These are phyloP conservation scores for Barnettozyma hawaiiensis DNA, from an alignment of 1,139 yeast species.

Conservation along the genomic window DNA sequence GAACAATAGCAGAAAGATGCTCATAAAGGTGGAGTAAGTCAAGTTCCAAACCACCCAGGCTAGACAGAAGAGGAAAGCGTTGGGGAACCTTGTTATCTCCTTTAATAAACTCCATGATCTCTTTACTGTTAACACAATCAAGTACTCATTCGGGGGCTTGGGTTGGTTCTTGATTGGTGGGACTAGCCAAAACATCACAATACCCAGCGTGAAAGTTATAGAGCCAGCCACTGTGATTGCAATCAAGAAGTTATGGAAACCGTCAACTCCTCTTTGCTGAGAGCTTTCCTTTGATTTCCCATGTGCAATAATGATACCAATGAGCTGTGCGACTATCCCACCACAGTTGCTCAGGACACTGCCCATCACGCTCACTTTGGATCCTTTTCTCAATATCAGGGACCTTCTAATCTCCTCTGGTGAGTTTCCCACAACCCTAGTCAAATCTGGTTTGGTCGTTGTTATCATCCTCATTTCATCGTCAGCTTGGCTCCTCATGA, in stretches of 20 bases:
- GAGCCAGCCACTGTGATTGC: slow-evolving; percentile 41
- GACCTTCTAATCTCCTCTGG: slow-evolving; percentile 30
- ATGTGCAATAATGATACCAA: slow-evolving; percentile 39
- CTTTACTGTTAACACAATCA: slow-evolving; percentile 29
- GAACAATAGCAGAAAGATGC: slow-evolving; percentile 37
- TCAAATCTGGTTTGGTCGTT: slow-evolving; percentile 12
- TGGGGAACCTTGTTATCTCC: slow-evolving; percentile 32
- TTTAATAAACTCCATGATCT: slow-evolving; percentile 29
- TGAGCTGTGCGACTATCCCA: slow-evolving; percentile 36
- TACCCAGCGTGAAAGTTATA: slow-evolving; percentile 31
- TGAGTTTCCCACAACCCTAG: slow-evolving; percentile 19
- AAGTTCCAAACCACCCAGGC: slow-evolving; percentile 45
- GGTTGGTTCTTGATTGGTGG: slow-evolving; percentile 33
- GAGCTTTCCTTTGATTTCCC: slow-evolving; percentile 23
- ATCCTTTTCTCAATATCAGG: slow-evolving; percentile 33
- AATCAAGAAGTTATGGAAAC: slow-evolving; percentile 35
- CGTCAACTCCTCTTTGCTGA: slow-evolving; percentile 28
- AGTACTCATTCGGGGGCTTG: slow-evolving; percentile 28
- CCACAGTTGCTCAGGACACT: slow-evolving; percentile 37
- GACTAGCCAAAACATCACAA: slow-evolving; percentile 30
- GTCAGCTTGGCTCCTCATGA: slow-evolving; percentile 33
- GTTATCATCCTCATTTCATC: not conserved
- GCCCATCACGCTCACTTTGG: slow-evolving; percentile 39
- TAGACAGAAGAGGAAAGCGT: slow-evolving; percentile 37
- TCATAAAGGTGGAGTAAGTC: slow-evolving; percentile 34